These are phyloP conservation scores for Cystobasidium pallidum DNA, from an alignment of 1,284 basidiomycete species.

Conservation along the genomic window DNA sequence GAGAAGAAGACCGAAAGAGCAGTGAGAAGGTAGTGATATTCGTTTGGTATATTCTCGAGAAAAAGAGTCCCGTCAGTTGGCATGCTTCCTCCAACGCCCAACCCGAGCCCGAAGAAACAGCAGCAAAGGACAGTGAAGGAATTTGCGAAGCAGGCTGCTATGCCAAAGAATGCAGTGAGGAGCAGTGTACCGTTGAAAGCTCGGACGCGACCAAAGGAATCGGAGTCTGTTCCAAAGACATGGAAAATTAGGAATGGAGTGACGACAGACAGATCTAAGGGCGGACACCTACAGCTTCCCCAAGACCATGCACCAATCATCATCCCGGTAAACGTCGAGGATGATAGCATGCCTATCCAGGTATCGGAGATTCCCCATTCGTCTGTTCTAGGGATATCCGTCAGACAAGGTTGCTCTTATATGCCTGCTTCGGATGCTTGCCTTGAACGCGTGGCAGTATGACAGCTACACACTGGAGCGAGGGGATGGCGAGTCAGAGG, in stretches of 20 bases:
- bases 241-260: too few relatives aligned
- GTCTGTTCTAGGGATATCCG: slow-evolving; percentile 33
- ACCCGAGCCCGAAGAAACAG: slow-evolving; percentile 83
- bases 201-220: slow-evolving; percentile 69
- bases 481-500: too few relatives aligned
- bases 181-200: slow-evolving; percentile 92
- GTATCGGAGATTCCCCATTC: slow-evolving; percentile 74
- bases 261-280: too few relatives aligned
- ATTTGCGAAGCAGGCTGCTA: slow-evolving; percentile 75
- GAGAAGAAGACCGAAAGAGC: slow-evolving; percentile 96
- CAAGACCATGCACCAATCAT: slow-evolving; percentile 75
- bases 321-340: slow-evolving; percentile 88
- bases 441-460: slow-evolving; percentile 89
- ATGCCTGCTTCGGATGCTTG: slow-evolving; percentile 53
- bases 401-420: neutral
- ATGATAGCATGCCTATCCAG: slow-evolving; percentile 73
- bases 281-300: slow-evolving; percentile 75
- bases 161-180: slow-evolving; percentile 85
- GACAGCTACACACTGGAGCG: slow-evolving; percentile 66
- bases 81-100: slow-evolving; percentile 89
- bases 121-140: slow-evolving; percentile 74
- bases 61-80: slow-evolving; percentile 94
- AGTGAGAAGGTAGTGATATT: slow-evolving; percentile 89
- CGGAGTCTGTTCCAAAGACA: slow-evolving; percentile 52
- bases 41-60: slow-evolving; percentile 88